Percentiles rank a stretch among this genome's conserved stretches.
phyloP scores from a whole-genome alignment of 305 asterid species.

The Fraxinus platypoda region DNA sequence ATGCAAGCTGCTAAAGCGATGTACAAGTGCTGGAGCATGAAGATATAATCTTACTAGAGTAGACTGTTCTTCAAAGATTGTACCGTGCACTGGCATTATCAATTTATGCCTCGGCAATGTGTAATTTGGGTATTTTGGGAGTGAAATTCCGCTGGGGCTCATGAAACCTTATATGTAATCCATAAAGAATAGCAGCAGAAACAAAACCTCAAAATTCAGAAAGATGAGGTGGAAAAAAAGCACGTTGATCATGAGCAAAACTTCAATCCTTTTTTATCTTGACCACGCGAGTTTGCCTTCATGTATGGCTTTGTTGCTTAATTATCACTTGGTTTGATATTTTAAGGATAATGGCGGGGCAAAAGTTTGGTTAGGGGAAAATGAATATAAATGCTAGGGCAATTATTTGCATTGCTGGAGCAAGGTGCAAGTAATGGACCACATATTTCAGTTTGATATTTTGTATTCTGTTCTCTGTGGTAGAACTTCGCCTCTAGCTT shows the following conservation, averaged over 20 bases:
- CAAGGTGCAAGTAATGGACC: not conserved
- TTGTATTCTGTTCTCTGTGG: not conserved
- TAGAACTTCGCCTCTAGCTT: not conserved
- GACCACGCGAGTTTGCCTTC: not conserved
- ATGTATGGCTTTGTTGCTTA: not conserved
- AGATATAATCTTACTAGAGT: not conserved
- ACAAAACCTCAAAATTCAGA: not conserved
- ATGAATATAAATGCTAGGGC: not conserved
- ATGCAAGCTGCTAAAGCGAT: not conserved
- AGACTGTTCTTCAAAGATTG: not conserved
- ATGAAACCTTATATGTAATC: not conserved
- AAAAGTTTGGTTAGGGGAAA: not conserved
- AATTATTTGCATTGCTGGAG: not conserved
- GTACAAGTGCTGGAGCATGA: not conserved
- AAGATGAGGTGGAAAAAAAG: not conserved
- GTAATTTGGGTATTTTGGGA: not conserved
- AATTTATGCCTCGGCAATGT: not conserved
- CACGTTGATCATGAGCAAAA: not conserved
- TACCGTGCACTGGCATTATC: not conserved
- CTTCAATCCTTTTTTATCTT: not conserved
- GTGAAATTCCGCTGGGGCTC: not conserved
- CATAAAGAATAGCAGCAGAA: not conserved
- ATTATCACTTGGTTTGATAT: not conserved
- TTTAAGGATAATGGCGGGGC: not conserved
- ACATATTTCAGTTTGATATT: not conserved